Conservation (phyloP, 2,329 filamentous ascomycete species). For the Xylariomycetidae sp. region DNA sequence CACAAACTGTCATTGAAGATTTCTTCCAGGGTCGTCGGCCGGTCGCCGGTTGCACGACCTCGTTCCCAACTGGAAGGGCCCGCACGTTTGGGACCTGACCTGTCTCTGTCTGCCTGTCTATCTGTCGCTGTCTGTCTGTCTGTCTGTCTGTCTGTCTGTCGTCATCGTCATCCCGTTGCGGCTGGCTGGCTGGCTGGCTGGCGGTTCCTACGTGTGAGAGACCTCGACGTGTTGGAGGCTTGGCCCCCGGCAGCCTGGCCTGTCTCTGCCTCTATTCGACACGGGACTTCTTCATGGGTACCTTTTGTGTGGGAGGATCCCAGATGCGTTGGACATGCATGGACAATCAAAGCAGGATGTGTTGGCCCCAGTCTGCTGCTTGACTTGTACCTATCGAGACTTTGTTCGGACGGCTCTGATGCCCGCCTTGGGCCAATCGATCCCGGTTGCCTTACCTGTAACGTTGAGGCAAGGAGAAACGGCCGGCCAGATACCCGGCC, state of each 20-base stretch:
- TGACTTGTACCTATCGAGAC: slow-evolving; percentile 11
- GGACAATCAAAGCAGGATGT: slow-evolving; percentile 15
- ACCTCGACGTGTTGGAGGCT: no score
- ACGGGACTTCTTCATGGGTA: no score
- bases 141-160: no score
- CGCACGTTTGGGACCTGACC: no score
- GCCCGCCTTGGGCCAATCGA: slow-evolving; percentile 9
- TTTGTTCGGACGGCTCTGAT: slow-evolving; percentile 5
- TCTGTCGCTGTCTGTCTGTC: no score
- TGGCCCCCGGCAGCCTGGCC: no score
- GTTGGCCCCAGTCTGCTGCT: slow-evolving; percentile 14
- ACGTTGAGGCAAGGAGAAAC: slow-evolving; percentile 12
- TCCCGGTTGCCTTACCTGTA: neutral
- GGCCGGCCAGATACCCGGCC: slow-evolving; percentile 13
- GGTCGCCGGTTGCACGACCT: slow-evolving; percentile 7
- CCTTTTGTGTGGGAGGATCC: slow-evolving; percentile 7
- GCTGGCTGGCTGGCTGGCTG: no score
- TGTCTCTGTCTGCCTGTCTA: no score
- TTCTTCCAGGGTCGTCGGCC: slow-evolving; percentile 1
- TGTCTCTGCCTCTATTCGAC: no score
- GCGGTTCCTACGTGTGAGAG: no score
- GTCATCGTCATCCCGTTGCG: no score
- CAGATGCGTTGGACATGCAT: slow-evolving; percentile 14
- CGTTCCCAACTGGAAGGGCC: no score
- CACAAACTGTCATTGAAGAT: neutral